phyloP scores from a whole-genome alignment of 495 filamentous ascomycete species.

The Penicillium mononematosum region DNA sequence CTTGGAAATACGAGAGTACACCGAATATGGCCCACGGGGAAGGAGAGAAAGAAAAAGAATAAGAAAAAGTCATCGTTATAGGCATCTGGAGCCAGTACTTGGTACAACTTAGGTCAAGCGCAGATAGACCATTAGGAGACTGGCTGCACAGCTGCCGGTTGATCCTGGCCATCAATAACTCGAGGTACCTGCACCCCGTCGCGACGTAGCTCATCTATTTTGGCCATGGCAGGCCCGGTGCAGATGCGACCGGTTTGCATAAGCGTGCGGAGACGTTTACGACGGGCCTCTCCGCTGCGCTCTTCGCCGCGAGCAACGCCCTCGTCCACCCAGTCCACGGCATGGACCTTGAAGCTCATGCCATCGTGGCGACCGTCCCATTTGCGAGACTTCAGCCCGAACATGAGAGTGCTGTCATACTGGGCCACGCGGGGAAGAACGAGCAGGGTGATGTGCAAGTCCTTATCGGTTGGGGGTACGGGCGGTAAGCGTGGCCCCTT shows the following conservation, averaged over 20 bases:
- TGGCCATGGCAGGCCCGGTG: constrained; percentile 45
- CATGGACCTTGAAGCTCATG: constrained; percentile 79
- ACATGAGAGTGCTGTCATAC: constrained; percentile 70
- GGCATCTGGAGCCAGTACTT: neutral
- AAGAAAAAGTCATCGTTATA: neutral
- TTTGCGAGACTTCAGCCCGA: constrained; percentile 74
- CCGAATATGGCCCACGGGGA: neutral
- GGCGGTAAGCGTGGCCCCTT: constrained; percentile 41
- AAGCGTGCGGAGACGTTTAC: constrained; percentile 54
- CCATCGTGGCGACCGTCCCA: constrained; percentile 76
- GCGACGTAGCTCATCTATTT: constrained; percentile 43
- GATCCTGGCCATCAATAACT: constrained; percentile 31
- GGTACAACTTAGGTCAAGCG: neutral
- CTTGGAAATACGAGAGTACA: constrained; percentile 21
- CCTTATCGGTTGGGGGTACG: constrained; percentile 54
- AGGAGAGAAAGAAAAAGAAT: neutral
- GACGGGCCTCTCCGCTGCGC: constrained; percentile 59
- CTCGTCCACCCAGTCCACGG: constrained; percentile 79
- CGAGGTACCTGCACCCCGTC: constrained; percentile 37
- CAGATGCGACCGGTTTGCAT: constrained; percentile 50
- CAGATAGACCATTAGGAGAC: constrained; percentile 31
- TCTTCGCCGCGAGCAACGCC: constrained; percentile 63
- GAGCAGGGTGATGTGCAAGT: constrained; percentile 80
- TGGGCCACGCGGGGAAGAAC: constrained; percentile 75
- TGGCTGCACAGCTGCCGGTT: constrained; percentile 33